phyloP scores from a whole-genome alignment of 495 filamentous ascomycete species.

The Penicillium macrosclerotiorum region DNA sequence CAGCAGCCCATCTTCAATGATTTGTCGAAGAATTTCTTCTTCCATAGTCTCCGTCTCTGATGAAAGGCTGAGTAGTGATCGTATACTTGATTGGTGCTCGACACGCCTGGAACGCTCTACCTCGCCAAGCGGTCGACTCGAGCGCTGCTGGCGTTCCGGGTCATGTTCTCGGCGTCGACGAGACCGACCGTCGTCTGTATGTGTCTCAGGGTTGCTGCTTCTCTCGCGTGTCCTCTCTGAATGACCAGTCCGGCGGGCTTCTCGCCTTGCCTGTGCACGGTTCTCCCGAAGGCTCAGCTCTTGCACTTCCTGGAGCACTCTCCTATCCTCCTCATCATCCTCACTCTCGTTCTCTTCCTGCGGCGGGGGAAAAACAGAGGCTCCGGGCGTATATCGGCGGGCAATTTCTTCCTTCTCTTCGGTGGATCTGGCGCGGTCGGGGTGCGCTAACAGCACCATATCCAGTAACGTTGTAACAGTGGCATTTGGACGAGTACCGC shows the following conservation, averaged over 20 bases:
- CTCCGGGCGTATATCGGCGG: constrained; percentile 70
- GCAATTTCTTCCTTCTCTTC: constrained; percentile 71
- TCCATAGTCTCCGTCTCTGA: constrained; percentile 75
- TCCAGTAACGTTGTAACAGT: constrained; percentile 80
- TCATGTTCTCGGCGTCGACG: constrained; percentile 46
- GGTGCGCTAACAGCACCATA: constrained; percentile 69
- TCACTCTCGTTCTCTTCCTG: constrained; percentile 17
- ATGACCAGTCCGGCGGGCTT: constrained; percentile 27
- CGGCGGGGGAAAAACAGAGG: constrained; percentile 54
- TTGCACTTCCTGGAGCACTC: constrained; percentile 67
- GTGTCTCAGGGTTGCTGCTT: constrained; percentile 28
- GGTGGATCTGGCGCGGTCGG: constrained; percentile 60
- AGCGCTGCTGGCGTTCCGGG: constrained; percentile 29
- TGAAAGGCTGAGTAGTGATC: constrained; percentile 75
- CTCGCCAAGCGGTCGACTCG: constrained; percentile 14
- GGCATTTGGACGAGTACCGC: constrained; percentile 80
- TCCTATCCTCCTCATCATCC: constrained; percentile 58
- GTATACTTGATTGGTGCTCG: constrained; percentile 81
- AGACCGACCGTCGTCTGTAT: constrained; percentile 35
- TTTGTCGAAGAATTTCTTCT: constrained; percentile 85
- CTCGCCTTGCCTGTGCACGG: constrained; percentile 31
- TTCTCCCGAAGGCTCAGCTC: constrained; percentile 69
- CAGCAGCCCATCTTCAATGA: constrained; percentile 81
- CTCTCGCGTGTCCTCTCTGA: constrained; percentile 15
- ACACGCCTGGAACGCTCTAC: constrained; percentile 51